Evolutionary conservation across 2,329 filamentous ascomycete species (phyloP).

Genomic region (Alternaria sp.): DNA sequence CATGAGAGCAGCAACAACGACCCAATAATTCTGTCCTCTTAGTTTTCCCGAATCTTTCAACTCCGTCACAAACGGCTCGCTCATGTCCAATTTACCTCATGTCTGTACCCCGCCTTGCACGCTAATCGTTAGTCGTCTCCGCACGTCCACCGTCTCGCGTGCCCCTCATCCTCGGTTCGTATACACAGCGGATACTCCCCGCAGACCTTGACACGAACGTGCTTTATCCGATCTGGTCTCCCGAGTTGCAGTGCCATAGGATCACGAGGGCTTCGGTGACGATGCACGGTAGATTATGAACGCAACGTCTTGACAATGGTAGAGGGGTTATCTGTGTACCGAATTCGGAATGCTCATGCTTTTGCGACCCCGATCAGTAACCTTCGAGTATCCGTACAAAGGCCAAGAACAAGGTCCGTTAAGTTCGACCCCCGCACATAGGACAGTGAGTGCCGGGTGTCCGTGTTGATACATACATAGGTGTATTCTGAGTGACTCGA

Average conservation of each 20-base stretch:
- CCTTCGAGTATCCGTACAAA: not conserved
- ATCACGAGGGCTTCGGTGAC: not conserved
- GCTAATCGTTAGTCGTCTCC: not conserved
- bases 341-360: not conserved
- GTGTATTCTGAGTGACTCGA: not conserved
- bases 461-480: not conserved
- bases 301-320: not conserved
- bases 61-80: not conserved
- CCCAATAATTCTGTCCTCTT: not conserved
- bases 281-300: not conserved
- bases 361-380: not conserved
- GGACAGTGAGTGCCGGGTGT: not conserved
- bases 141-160: not conserved
- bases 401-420: not conserved
- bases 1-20: not conserved
- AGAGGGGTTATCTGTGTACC: not conserved
- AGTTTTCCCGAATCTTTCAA: not conserved
- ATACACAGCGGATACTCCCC: not conserved
- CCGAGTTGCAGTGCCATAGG: not conserved
- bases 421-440: not conserved
- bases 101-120: constrained; percentile 7
- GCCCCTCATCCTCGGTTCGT: not conserved
- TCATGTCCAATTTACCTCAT: not conserved
- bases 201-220: not conserved
- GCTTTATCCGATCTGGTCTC: constrained; percentile 1